Base-by-base conservation (phyloP, 345 rosid species). In the Anacardium occidentale region DNA sequence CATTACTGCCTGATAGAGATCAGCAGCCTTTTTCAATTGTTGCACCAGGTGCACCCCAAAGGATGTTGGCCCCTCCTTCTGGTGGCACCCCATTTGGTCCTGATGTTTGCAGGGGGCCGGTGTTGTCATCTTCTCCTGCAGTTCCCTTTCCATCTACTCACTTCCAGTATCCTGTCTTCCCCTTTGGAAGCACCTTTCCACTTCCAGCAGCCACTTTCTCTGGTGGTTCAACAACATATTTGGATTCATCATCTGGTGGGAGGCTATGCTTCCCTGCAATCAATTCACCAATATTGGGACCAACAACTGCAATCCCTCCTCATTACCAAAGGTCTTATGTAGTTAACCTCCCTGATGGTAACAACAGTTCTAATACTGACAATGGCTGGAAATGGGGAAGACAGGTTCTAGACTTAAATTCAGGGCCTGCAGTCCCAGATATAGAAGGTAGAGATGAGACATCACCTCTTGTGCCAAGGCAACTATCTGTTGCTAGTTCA, bases 111-210 rank as follows among this genome's bases (percentile, higher is more conserved):
- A 84, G 96, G 73, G 85, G 87, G 21, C 83, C 98, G 0, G 89
- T 95, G 29, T 70, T 95, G 68, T 79, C 90, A 8, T 88, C 99
- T 52, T 83, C 97, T 70, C 96, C 97, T 14, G 97, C 97, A 0
- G 67, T 87, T 54, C 78, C 99, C 1, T 91, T 85, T 64, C 88
- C 86, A 37, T 72, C 98, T 48, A 45, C 87, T 14, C 74, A 88
- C 24, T 94, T 84, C 74, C 99, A 89, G 75, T 94, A 89, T 83
- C 86, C 97, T 0, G 77, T 75, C 66, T 83, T 89, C 69, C 85
- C 96, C 53, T 89, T 90, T 76, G 88, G 88, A 14, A 63, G 84
- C 62, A 83, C 74, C 52, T 95, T 86, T 61, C 86, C 96, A 51
- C 74, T 94, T 59, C 69, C 91, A 9, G 78, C 97, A 3, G 81